Percentiles rank a stretch among this genome's conserved stretches.
phyloP scores from a whole-genome alignment of 768 basidiomycete species.

The Tylopilus intermedius region DNA sequence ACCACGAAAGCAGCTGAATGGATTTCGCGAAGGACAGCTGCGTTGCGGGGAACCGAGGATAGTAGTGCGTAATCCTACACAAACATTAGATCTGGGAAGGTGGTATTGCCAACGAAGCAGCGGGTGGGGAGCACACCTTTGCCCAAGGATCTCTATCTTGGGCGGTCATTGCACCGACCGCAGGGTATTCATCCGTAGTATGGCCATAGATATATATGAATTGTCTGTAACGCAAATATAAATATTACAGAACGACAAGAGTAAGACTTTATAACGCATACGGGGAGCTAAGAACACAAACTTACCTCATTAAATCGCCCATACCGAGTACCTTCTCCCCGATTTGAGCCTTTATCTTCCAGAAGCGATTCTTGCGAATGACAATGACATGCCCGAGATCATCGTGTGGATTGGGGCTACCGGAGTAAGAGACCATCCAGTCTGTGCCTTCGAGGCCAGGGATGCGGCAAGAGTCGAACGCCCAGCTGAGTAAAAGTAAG shows the following conservation, averaged over 20 bases:
- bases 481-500: conserved; percentile 52
- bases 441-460: conserved; percentile 72
- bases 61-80: too few species aligned
- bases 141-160: too few species aligned
- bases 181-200: conserved; percentile 39
- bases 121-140: too few species aligned
- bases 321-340: conserved; percentile 59
- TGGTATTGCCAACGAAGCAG: too few species aligned
- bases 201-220: conserved; percentile 67
- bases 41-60: too few species aligned
- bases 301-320: conserved; percentile 59
- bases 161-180: too few species aligned
- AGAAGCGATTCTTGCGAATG: conserved; percentile 78
- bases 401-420: conserved; percentile 23
- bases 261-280: not conserved
- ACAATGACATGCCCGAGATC: conserved; percentile 78
- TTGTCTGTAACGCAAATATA: conserved; percentile 43
- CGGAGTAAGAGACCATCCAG: conserved; percentile 70
- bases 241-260: not conserved
- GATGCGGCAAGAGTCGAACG: conserved; percentile 86
- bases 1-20: too few species aligned
- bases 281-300: not conserved
- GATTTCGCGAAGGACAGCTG: too few species aligned
- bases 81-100: too few species aligned
- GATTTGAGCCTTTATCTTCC: conserved; percentile 65